Percentiles rank a stretch among this genome's conserved stretches.
These are phyloP conservation scores for Raddia distichophylla DNA, from an alignment of 176 grass and related monocot genomes.

Conservation along the genomic window DNA sequence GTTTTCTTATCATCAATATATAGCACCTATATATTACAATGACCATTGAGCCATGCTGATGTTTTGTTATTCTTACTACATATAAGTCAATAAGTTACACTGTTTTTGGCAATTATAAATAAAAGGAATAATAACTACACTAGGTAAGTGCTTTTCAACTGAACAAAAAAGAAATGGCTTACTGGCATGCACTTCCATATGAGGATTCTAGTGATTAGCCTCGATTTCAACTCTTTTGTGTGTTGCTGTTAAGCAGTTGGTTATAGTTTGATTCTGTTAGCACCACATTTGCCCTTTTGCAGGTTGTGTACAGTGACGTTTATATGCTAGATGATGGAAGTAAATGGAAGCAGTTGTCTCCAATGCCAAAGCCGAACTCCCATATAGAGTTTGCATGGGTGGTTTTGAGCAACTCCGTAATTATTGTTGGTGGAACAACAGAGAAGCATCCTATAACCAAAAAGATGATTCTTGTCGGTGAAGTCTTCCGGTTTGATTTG, in stretches of 20 bases:
- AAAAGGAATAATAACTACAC: neutral
- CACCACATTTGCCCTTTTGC: conserved; percentile 18
- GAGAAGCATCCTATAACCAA: conserved; percentile 90
- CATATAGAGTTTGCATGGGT: conserved; percentile 92
- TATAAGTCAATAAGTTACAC: neutral
- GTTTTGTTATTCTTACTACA: neutral
- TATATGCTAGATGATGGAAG: conserved; percentile 68
- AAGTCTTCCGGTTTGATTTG: conserved; percentile 78
- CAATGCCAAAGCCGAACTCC: conserved; percentile 88
- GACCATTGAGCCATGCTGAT: neutral
- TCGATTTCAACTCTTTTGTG: neutral
- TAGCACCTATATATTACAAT: neutral
- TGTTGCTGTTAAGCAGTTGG: neutral
- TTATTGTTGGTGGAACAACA: conserved; percentile 78
- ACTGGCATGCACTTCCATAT: neutral
- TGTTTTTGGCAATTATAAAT: neutral
- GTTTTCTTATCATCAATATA: neutral
- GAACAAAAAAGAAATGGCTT: neutral
- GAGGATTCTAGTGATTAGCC: neutral
- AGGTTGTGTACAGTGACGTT: conserved; percentile 81
- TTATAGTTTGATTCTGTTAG: neutral
- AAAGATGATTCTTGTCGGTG: conserved; percentile 92
- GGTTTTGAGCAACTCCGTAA: conserved; percentile 72
- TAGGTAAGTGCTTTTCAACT: neutral
- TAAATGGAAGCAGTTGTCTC: conserved; percentile 64